Evolutionary conservation across 1,139 yeast genomes (phyloP).

Genomic region (Meyerozyma guilliermondii): DNA sequence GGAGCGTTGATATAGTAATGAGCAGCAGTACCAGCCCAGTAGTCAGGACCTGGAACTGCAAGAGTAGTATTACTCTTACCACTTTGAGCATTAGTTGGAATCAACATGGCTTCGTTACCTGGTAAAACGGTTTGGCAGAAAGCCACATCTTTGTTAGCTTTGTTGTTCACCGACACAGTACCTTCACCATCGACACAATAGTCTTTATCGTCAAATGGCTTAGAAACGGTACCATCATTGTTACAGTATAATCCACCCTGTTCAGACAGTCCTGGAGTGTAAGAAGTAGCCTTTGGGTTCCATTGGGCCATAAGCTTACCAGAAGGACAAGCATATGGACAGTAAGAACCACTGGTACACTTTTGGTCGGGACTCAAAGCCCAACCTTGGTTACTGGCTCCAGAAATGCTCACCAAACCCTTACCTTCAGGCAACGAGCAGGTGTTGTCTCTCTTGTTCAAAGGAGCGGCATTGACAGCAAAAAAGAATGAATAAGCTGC

Average conservation of each 20-base stretch:
- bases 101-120: constrained; percentile 90
- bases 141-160: constrained; percentile 54
- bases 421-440: constrained; percentile 64
- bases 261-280: constrained; percentile 65
- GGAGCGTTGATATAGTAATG: constrained; percentile 86
- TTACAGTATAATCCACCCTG: constrained; percentile 81
- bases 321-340: constrained; percentile 87
- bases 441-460: constrained; percentile 28
- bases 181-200: constrained; percentile 79
- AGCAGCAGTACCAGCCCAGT: constrained; percentile 75
- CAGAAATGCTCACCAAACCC: constrained; percentile 62
- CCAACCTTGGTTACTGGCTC: constrained; percentile 72
- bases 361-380: constrained; percentile 76
- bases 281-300: constrained; percentile 57
- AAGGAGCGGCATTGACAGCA: constrained; percentile 22
- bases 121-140: constrained; percentile 92
- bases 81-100: constrained; percentile 63
- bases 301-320: constrained; percentile 79
- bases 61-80: constrained; percentile 40
- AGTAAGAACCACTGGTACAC: constrained; percentile 70
- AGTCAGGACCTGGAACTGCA: constrained; percentile 81
- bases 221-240: constrained; percentile 59
- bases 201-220: constrained; percentile 52
- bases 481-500: constrained; percentile 8
- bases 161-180: constrained; percentile 58